These are phyloP conservation scores for Monosporascus cannonballus DNA, from an alignment of 2,329 filamentous ascomycete genomes.

Conservation along the genomic window DNA sequence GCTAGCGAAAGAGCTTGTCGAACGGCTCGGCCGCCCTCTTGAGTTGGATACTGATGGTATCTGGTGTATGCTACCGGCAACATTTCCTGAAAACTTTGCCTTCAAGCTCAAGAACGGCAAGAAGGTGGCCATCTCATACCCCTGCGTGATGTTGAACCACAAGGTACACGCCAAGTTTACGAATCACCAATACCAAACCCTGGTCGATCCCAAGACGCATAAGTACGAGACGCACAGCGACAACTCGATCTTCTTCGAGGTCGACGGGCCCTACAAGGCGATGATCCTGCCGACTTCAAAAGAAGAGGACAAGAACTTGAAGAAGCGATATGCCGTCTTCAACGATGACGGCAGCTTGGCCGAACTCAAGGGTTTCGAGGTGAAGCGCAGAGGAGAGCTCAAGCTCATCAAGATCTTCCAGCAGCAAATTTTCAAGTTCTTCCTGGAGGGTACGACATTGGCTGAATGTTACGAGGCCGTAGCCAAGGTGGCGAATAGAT, in stretches of 20 bases:
- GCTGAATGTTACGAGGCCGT: constrained; percentile 86
- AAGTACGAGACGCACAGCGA: constrained; percentile 96
- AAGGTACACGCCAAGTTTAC: constrained; percentile 92
- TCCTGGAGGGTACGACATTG: constrained; percentile 83
- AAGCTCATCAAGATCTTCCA: constrained; percentile 99
- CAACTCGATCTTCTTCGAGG: constrained; percentile 99
- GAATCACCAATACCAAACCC: constrained; percentile 93
- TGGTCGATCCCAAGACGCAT: constrained; percentile 72
- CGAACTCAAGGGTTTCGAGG: constrained; percentile 94
- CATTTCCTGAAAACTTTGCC: constrained; percentile 91
- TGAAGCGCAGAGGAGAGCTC: constrained; percentile 93
- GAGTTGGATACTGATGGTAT: constrained; percentile 98
- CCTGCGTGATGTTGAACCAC: constrained; percentile 98
- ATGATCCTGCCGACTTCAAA: constrained; percentile 98
- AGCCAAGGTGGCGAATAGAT: constrained; percentile 89
- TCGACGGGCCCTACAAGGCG: constrained; percentile 93
- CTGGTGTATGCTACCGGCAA: constrained; percentile 97
- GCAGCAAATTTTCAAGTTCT: constrained; percentile 99
- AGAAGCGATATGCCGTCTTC: constrained; percentile 98
- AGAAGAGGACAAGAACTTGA: constrained; percentile 98
- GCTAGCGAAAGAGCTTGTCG: constrained; percentile 86
- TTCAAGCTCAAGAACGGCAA: constrained; percentile 96
- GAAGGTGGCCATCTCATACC: constrained; percentile 93
- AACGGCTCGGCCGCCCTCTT: constrained; percentile 84
- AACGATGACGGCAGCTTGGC: constrained; percentile 95